Evolutionary conservation across 768 basidiomycete species (phyloP).

Genomic region (Trametopsis cervina): DNA sequence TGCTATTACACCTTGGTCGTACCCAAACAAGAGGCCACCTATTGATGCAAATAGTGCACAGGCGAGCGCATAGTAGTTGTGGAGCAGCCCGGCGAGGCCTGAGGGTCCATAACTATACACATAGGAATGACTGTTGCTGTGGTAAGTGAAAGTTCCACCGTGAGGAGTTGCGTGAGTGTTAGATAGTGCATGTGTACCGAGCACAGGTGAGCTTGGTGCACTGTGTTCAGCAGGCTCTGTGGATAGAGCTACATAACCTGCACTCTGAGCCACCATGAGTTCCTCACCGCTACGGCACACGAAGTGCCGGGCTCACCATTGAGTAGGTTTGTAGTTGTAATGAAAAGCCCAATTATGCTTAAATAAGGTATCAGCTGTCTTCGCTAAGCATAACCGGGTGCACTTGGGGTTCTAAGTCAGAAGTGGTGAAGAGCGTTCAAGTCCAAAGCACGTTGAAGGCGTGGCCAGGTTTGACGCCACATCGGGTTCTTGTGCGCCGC

Average conservation of each 20-base stretch:
- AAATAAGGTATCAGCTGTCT: no score
- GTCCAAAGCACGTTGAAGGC: no score
- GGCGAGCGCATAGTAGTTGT: conserved; percentile 57
- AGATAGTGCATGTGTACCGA: neutral
- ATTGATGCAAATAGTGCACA: conserved; percentile 74
- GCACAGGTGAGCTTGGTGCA: neutral
- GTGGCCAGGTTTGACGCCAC: no score
- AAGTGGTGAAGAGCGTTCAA: no score
- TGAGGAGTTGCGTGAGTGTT: neutral
- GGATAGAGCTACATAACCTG: neutral
- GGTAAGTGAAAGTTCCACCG: neutral
- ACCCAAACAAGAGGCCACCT: conserved; percentile 74
- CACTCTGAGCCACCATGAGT: no score
- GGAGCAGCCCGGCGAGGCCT: conserved; percentile 57
- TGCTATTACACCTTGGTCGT: conserved; percentile 82
- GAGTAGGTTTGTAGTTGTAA: no score
- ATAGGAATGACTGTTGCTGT: conserved; percentile 29
- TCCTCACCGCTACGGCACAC: no score
- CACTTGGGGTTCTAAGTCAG: no score
- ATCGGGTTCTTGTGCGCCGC: no score
- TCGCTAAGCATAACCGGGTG: no score
- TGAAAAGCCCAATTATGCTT: no score
- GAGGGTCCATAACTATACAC: conserved; percentile 67
- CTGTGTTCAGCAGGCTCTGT: neutral
- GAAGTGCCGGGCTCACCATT: no score